Conservation (phyloP, 108 stramenopile genomes). For the Cyclotella sp. region DNA sequence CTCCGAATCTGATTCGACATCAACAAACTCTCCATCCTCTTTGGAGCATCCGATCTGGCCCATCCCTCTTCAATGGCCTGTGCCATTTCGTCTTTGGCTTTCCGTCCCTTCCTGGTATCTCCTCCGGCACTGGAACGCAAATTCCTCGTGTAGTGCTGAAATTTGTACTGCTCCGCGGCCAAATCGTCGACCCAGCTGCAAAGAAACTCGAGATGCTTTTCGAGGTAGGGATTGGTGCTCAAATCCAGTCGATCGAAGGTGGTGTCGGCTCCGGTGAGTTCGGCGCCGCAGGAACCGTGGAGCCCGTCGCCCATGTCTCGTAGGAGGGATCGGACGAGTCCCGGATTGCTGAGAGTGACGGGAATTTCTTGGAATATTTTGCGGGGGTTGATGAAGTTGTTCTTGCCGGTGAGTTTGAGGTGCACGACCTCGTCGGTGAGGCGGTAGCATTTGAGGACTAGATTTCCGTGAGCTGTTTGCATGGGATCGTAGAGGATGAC, state of each 20-base stretch:
- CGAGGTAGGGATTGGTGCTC: conserved; percentile 93
- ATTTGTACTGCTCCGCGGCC: conserved; percentile 88
- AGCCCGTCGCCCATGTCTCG: conserved; percentile 73
- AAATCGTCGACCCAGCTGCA: conserved; percentile 96
- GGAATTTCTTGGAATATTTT: conserved; percentile 96
- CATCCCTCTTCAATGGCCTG: conserved; percentile 56
- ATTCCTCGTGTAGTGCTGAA: conserved; percentile 82
- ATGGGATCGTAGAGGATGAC: conserved; percentile 98
- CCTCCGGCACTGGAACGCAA: conserved; percentile 53
- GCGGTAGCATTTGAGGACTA: conserved; percentile 92
- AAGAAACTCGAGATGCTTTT: conserved; percentile 95
- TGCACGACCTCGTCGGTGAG: conserved; percentile 90
- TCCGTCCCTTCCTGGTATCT: conserved; percentile 49
- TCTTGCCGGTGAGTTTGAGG: conserved; percentile 64
- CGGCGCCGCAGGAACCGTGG: conserved; percentile 49
- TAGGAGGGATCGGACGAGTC: conserved; percentile 86
- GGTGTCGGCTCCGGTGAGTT: conserved; percentile 50
- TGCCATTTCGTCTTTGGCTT: conserved; percentile 55
- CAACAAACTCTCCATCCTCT: conserved; percentile 90
- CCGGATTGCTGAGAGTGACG: conserved; percentile 87
- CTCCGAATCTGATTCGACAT: conserved; percentile 91
- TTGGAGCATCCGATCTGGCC: conserved; percentile 72
- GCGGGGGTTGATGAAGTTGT: conserved; percentile 76
- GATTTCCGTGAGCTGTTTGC: conserved; percentile 90
- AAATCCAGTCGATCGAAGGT: conserved; percentile 90